Evolutionary conservation across 2,329 filamentous ascomycete species (phyloP).

Genomic region (Penicillium sp.): DNA sequence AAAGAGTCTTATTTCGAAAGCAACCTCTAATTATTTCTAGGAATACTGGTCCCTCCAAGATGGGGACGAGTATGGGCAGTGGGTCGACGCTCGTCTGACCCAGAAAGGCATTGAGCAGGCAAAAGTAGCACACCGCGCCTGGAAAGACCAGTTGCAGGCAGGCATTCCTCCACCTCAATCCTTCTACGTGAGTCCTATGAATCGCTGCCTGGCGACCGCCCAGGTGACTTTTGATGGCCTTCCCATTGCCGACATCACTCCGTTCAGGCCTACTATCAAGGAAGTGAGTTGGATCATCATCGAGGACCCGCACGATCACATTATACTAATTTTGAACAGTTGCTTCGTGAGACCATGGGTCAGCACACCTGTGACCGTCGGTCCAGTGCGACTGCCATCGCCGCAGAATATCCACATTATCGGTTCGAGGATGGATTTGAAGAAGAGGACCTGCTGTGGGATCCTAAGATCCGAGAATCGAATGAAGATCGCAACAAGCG

Average conservation of each 20-base stretch:
- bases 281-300: slow-evolving; percentile 42
- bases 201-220: slow-evolving; percentile 60
- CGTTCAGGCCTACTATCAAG: slow-evolving; percentile 59
- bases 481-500: slow-evolving; percentile 51
- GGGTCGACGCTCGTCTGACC: slow-evolving; percentile 62
- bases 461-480: slow-evolving; percentile 51
- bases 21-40: slow-evolving; percentile 22
- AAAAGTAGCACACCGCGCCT: slow-evolving; percentile 45
- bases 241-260: slow-evolving; percentile 44
- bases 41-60: slow-evolving; percentile 62
- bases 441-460: slow-evolving; percentile 58
- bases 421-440: slow-evolving; percentile 55
- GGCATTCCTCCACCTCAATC: slow-evolving; percentile 55
- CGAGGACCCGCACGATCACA: not conserved
- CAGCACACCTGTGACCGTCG: slow-evolving; percentile 64
- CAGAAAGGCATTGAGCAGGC: slow-evolving; percentile 56
- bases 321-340: slow-evolving; percentile 22
- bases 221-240: slow-evolving; percentile 55
- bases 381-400: slow-evolving; percentile 51
- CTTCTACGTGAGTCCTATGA: slow-evolving; percentile 61
- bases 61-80: slow-evolving; percentile 56
- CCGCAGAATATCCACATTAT: slow-evolving; percentile 51
- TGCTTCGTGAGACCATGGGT: slow-evolving; percentile 60
- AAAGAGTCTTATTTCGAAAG: not conserved
- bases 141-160: slow-evolving; percentile 48